phyloP scores from a whole-genome alignment of 2,329 filamentous ascomycete genomes.

The Coniochaeta prunicola region DNA sequence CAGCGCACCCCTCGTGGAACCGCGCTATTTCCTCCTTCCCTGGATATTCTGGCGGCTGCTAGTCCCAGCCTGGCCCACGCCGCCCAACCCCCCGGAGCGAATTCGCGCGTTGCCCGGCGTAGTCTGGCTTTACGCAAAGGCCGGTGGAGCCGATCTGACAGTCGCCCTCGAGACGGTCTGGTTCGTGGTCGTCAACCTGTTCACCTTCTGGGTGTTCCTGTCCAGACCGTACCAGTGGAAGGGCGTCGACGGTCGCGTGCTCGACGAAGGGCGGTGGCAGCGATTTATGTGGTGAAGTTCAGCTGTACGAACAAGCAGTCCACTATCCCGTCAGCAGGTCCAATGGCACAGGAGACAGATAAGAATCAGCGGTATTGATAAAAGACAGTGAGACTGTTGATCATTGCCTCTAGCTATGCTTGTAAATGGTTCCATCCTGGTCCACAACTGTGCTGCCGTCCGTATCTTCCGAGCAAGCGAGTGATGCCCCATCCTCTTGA shows the following conservation, averaged over 20 bases:
- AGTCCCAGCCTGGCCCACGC: slow-evolving; percentile 45
- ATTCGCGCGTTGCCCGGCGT: not conserved
- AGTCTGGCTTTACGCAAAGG: slow-evolving; percentile 3
- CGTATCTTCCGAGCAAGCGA: not conserved
- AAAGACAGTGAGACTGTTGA: not conserved
- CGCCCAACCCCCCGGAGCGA: not conserved
- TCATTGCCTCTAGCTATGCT: not conserved
- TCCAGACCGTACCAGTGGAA: slow-evolving; percentile 61
- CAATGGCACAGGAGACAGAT: no score
- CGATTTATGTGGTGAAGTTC: slow-evolving; percentile 77
- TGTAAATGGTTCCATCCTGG: not conserved
- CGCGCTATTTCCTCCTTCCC: slow-evolving; percentile 90
- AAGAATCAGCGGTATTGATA: not conserved
- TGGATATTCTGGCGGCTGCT: slow-evolving; percentile 91
- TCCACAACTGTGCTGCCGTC: not conserved
- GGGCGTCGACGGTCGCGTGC: slow-evolving; percentile 39
- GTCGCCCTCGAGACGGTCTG: slow-evolving; percentile 58
- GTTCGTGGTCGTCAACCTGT: slow-evolving; percentile 58
- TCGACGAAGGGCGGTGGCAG: slow-evolving; percentile 54
- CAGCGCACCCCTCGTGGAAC: slow-evolving; percentile 88
- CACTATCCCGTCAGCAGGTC: no score
- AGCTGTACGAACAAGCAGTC: not conserved
- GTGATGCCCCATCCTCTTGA: not conserved
- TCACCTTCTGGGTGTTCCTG: slow-evolving; percentile 66
- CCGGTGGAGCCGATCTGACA: slow-evolving; percentile 33